Evolutionary conservation across 169 alveolate species (phyloP), one percentile per base, ranked within the genome.

Genomic region (Eimeria zaria): DNA sequence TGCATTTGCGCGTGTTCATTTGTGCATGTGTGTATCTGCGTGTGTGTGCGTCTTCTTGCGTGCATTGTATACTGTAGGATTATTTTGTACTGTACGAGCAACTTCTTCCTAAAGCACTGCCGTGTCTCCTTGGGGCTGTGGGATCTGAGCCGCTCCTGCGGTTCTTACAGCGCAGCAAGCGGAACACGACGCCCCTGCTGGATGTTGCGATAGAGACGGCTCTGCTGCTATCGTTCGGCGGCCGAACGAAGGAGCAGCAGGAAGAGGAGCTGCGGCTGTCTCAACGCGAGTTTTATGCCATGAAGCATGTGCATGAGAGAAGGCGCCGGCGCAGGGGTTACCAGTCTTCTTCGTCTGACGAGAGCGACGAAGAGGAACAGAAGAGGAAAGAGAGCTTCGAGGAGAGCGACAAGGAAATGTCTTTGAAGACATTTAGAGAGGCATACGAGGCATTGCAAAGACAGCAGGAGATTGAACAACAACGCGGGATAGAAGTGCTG

Each of bases 151-250:
- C 48, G 20, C 71, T 55, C 69, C 95, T 41, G 95, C 95, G 41
- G 58, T 95, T 12, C 85, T 85, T 80, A 51, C 88, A 36, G 83
- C 92, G 92, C 48, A 84, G 80, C 92, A 58, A 36, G 60, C 92
- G 80, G 33, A 73, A 89, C 62, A 73, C 87, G 24, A 51, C 88
- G 12, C 92, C 92, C 11, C 58, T 92, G 53, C 88, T 92, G 55
- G 96, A 92, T 30, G 93, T 91, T 9, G 96, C 87, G 18, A 58
- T 92, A 18, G 93, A 92, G 41, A 87, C 92, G 33, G 96, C 96
- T 53, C 76, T 92, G 41, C 88, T 80, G 36, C 96, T 92, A n/a
- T 92, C 93, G 1, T 80, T 41, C 20, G 96, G 96, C 11, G 96
- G 96, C 4, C 60, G 87, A 44, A 60, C 84, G 20, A 27, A 73